Conservation (phyloP, 2,329 filamentous ascomycete genomes). For the Paecilomyces sp. region DNA sequence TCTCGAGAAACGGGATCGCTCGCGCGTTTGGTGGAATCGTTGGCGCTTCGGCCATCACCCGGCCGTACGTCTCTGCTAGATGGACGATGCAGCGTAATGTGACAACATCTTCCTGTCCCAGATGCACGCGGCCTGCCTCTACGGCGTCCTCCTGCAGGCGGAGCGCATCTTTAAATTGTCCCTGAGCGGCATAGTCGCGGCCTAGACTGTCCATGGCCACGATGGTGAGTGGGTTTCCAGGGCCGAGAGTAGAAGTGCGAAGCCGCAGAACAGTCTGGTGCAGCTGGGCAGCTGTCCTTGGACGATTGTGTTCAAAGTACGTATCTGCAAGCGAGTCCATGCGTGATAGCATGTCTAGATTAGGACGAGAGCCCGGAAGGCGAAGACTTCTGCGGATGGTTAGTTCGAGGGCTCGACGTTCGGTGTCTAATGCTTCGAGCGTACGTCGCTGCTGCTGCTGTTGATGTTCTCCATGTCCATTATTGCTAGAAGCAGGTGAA, state of each 20-base stretch:
- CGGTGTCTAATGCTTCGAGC: conserved; percentile 3
- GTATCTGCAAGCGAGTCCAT: conserved; percentile 8
- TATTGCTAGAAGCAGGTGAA: neutral
- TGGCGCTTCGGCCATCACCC: conserved; percentile 7
- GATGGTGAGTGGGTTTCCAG: conserved; percentile 8
- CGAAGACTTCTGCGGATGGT: neutral
- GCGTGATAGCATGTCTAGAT: conserved; percentile 6
- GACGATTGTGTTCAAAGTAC: conserved; percentile 4
- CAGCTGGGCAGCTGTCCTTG: conserved; percentile 2
- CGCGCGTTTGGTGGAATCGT: conserved; percentile 4
- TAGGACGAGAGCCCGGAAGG: neutral
- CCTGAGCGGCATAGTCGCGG: conserved; percentile 8
- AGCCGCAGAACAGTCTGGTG: conserved; percentile 7
- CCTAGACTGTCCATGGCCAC: conserved; percentile 9
- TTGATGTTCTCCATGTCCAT: too few species aligned
- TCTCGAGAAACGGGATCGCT: conserved; percentile 4
- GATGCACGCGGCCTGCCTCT: conserved; percentile 7
- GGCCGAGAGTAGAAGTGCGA: conserved; percentile 6
- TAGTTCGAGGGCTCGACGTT: conserved; percentile 4
- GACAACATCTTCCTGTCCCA: conserved; percentile 6
- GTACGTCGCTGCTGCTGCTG: conserved; percentile 3
- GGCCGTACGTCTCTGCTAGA: conserved; percentile 7
- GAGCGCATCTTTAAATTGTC: conserved; percentile 5
- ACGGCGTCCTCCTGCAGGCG: conserved; percentile 8
- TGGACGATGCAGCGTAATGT: conserved; percentile 8